These are phyloP conservation scores for Vitis vinifera DNA, from an alignment of 164 flowering plant genomes.

Conservation along the genomic window ASM3070453v1 NC_081818.1:2762001-2762500, in stretches of 20 bases:
- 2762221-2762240: too few species aligned
- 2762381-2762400: conserved; percentile 80
- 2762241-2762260: not conserved
- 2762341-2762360: too few species aligned
- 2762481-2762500: conserved; percentile 85
- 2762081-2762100: too few species aligned
- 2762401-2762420: conserved; percentile 74
- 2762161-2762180: too few species aligned
- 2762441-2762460: conserved; percentile 68
- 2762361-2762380: conserved; percentile 57
- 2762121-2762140: too few species aligned
- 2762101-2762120: too few species aligned
- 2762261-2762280: not conserved
- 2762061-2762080: too few species aligned
- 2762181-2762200: too few species aligned
- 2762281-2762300: conserved; percentile 25
- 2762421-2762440: conserved; percentile 75
- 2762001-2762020: too few species aligned
- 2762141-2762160: too few species aligned
- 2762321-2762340: not conserved
- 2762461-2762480: conserved; percentile 82
- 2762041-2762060: too few species aligned
- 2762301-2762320: conserved; percentile 19
- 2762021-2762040: too few species aligned
- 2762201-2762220: not conserved